Evolutionary conservation across 345 rosid genomes (phyloP).

Genomic region (Salix suchowensis): DNA sequence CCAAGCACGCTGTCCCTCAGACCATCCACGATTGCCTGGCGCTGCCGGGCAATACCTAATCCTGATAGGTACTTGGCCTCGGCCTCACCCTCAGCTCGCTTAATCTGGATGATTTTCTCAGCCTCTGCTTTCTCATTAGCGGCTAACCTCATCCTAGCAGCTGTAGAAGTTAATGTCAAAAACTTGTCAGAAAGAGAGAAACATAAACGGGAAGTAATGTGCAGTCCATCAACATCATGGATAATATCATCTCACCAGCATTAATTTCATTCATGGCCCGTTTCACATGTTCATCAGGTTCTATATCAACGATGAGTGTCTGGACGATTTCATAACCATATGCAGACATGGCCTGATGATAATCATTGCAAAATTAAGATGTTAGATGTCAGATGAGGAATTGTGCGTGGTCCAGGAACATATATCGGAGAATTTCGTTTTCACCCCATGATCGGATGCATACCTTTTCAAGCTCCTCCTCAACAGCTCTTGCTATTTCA

Average conservation of each 20-base stretch:
- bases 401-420: no score
- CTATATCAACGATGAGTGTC: constrained; percentile 10
- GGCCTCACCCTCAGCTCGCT: constrained; percentile 21
- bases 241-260: constrained; percentile 9
- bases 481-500: constrained; percentile 5
- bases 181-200: background rate
- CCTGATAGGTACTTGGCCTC: constrained; percentile 20
- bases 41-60: constrained; percentile 19
- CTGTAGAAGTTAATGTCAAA: background rate
- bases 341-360: constrained; percentile 13
- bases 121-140: constrained; percentile 26
- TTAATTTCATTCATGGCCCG: constrained; percentile 22
- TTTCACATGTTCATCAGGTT: constrained; percentile 16
- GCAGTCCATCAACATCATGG: no score
- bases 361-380: no score
- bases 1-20: constrained; percentile 26
- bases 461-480: constrained; percentile 12
- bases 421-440: no score
- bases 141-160: constrained; percentile 19
- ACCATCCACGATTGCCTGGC: constrained; percentile 24
- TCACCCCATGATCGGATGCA: background rate
- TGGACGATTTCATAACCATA: constrained; percentile 21
- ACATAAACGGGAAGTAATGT: background rate
- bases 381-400: no score
- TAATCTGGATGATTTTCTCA: constrained; percentile 18